Conservation (phyloP, 176 grass and related monocot species). For the Oropetium thomaeum region DNA sequence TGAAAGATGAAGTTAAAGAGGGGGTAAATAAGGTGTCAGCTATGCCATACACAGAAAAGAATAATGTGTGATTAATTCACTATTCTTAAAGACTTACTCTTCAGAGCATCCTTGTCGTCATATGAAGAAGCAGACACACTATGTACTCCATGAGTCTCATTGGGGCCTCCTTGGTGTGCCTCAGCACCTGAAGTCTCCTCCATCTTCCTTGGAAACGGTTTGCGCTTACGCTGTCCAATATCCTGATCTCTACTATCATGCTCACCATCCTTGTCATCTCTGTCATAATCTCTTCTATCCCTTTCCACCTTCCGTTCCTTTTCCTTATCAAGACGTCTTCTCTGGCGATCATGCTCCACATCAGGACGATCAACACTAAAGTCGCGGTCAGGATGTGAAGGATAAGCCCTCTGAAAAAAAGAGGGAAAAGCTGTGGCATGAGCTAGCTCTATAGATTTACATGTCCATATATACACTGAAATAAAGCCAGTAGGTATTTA, state of each 20-base stretch:
- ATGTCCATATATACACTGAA: not conserved
- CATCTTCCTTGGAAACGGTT: constrained; percentile 44
- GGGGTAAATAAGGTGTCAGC: not conserved
- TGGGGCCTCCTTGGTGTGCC: constrained; percentile 47
- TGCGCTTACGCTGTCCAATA: constrained; percentile 45
- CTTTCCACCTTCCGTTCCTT: constrained; percentile 84
- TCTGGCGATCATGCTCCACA: constrained; percentile 77
- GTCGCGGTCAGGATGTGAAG: constrained; percentile 62
- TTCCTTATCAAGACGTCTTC: constrained; percentile 73
- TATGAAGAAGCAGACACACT: constrained; percentile 74
- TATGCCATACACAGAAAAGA: not conserved
- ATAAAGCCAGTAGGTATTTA: not conserved
- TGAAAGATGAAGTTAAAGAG: not conserved
- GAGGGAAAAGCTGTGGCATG: not conserved
- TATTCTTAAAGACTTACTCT: constrained; percentile 64
- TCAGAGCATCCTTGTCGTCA: constrained; percentile 82
- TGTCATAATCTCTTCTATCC: constrained; percentile 71
- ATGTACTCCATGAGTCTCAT: constrained; percentile 51
- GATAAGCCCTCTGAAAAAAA: constrained; percentile 74
- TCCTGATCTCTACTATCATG: constrained; percentile 76
- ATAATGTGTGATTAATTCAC: not conserved
- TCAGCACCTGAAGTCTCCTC: constrained; percentile 48
- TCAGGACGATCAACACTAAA: constrained; percentile 87
- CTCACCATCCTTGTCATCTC: constrained; percentile 85
- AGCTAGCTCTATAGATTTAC: constrained; percentile 6